Percentiles rank a stretch among this genome's conserved stretches.
Evolutionary conservation across 345 rosid genomes (phyloP).

Genomic region (Pistacia integerrima): DNA sequence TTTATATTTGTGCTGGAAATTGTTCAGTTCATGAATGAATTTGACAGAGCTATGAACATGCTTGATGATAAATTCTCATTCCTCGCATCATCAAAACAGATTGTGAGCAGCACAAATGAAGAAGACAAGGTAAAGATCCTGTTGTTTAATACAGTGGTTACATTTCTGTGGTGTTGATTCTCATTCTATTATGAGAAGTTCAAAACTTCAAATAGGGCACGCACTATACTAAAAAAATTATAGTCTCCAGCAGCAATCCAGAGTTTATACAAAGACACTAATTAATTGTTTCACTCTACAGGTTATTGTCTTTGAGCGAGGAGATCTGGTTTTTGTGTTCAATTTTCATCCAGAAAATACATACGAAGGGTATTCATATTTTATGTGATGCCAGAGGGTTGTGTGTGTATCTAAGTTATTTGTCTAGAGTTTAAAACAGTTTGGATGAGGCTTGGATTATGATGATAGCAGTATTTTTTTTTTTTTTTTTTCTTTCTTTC

Average conservation of each 20-base stretch:
- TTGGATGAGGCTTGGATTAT: conserved; percentile 6
- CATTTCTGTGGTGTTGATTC: background rate
- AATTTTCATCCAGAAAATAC: conserved; percentile 74
- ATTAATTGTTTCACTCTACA: conserved; percentile 31
- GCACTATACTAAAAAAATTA: background rate
- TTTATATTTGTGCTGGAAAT: conserved; percentile 17
- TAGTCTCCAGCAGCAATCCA: background rate
- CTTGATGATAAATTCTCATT: conserved; percentile 67
- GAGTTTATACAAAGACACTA: background rate
- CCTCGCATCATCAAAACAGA: conserved; percentile 66
- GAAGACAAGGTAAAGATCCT: conserved; percentile 58
- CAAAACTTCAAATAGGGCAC: background rate
- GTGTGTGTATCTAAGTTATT: background rate
- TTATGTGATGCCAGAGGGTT: background rate
- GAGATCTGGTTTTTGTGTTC: conserved; percentile 75
- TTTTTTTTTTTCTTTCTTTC: background rate
- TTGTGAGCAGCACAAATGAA: conserved; percentile 71
- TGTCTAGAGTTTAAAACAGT: background rate
- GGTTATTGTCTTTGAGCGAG: conserved; percentile 81
- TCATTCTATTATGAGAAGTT: background rate
- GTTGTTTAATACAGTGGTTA: background rate
- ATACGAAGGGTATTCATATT: conserved; percentile 59
- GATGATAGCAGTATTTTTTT: background rate
- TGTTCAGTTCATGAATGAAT: conserved; percentile 70
- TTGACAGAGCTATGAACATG: conserved; percentile 70